These are phyloP conservation scores for Scytalidium sp. DNA, from an alignment of 2,329 filamentous ascomycete genomes.

Conservation along the genomic window DNA sequence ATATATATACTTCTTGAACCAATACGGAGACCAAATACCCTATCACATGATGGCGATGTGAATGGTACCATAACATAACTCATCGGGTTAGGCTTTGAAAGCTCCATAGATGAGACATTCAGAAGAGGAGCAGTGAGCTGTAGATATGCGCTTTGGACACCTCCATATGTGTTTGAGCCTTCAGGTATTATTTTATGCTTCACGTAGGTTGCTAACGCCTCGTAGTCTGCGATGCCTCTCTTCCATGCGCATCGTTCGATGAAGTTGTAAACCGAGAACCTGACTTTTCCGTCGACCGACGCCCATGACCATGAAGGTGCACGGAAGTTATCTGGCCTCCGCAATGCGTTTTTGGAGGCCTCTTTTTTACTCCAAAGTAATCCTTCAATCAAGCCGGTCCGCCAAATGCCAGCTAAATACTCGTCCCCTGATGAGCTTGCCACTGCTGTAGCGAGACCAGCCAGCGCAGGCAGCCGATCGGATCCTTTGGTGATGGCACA, in stretches of 20 bases:
- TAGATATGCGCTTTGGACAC: neutral
- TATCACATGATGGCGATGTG: neutral
- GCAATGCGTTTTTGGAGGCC: neutral
- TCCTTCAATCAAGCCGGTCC: neutral
- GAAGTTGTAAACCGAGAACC: neutral
- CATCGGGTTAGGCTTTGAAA: neutral
- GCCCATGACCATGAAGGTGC: slow-evolving; percentile 13
- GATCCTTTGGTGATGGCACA: slow-evolving; percentile 14
- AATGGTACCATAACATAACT: neutral
- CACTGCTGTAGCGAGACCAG: neutral
- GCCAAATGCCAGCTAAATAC: slow-evolving; percentile 1
- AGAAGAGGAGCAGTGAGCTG: neutral
- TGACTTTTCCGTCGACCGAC: slow-evolving; percentile 8
- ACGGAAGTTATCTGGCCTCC: slow-evolving; percentile 3
- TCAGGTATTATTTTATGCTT: neutral
- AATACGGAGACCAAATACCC: neutral
- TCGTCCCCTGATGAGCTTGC: neutral
- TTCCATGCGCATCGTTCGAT: neutral
- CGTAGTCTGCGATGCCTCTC: neutral
- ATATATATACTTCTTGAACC: neutral
- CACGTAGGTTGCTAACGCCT: neutral
- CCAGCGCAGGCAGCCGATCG: neutral
- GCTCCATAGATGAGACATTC: neutral
- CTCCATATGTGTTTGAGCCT: neutral
- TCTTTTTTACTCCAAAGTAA: neutral